Conservation (phyloP, 2,329 filamentous ascomycete species). For the Aspergillus latus region DNA sequence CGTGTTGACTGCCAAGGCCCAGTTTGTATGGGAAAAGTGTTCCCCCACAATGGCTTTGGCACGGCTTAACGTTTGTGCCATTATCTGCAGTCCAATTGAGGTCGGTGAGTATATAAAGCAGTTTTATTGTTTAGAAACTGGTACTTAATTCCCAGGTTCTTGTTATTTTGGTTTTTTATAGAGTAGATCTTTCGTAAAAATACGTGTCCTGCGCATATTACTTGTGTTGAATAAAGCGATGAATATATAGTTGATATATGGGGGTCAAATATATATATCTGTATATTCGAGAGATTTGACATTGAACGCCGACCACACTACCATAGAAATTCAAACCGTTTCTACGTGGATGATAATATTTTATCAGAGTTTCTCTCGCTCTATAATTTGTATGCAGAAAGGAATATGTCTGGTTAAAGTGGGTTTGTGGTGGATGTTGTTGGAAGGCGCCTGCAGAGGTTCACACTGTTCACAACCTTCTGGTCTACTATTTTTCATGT, state of each 20-base stretch:
- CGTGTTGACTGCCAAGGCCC: constrained; percentile 10
- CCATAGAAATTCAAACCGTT: too few species aligned
- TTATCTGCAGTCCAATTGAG: neutral
- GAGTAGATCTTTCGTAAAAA: neutral
- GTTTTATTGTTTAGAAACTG: neutral
- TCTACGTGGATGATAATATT: neutral
- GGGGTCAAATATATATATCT: too few species aligned
- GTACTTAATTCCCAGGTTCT: neutral
- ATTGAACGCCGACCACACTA: too few species aligned
- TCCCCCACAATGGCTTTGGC: constrained; percentile 19
- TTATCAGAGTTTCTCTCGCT: neutral
- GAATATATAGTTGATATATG: too few species aligned
- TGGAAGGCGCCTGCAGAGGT: constrained; percentile 11
- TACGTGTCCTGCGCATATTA: too few species aligned
- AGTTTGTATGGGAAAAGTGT: constrained; percentile 23
- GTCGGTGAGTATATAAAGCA: constrained; percentile 12
- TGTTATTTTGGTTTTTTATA: neutral
- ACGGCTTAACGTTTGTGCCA: constrained; percentile 18
- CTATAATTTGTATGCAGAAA: neutral
- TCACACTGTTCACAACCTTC: neutral
- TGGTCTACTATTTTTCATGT: neutral
- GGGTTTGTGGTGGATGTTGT: constrained; percentile 7
- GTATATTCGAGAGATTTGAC: too few species aligned
- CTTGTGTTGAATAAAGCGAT: too few species aligned
- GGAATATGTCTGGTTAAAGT: neutral